These are phyloP conservation scores for Daedalea quercina DNA, from an alignment of 768 basidiomycete genomes.

Conservation along the genomic window DNA sequence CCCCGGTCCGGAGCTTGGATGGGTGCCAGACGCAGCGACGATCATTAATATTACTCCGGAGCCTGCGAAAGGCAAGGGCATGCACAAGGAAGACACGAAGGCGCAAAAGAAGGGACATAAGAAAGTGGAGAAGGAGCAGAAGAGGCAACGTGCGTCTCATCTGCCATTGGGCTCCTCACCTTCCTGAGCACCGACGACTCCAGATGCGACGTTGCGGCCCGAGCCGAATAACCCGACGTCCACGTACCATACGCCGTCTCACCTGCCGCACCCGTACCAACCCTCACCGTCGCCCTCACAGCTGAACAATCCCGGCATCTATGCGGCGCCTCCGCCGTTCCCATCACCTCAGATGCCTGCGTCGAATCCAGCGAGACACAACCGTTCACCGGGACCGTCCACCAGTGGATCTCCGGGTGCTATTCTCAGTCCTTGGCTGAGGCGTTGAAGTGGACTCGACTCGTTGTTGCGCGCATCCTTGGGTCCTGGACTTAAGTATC, in stretches of 20 bases:
- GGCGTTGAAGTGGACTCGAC: neutral
- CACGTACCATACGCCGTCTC: constrained; percentile 21
- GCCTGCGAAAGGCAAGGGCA: constrained; percentile 4
- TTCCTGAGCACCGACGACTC: too few species aligned
- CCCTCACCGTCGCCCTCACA: constrained; percentile 38
- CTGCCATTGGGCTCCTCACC: neutral
- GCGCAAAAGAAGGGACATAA: constrained; percentile 26
- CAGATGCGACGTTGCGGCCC: neutral
- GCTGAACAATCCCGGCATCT: constrained; percentile 34
- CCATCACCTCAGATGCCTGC: neutral
- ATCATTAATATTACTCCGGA: neutral
- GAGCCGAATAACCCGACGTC: constrained; percentile 6
- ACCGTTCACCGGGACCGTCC: neutral
- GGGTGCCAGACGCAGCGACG: neutral
- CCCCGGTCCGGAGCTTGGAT: neutral
- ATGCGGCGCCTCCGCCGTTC: constrained; percentile 28
- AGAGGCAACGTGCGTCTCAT: constrained; percentile 27
- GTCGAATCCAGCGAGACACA: neutral
- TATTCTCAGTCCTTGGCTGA: neutral
- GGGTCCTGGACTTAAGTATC: too few species aligned
- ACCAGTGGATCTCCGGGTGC: neutral
- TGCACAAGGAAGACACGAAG: constrained; percentile 11
- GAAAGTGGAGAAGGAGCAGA: constrained; percentile 26
- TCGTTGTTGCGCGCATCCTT: too few species aligned
- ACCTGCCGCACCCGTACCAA: constrained; percentile 30